Base-by-base conservation (phyloP, 805 yeast genomes). In the Zygosaccharomyces bisporus region DNA sequence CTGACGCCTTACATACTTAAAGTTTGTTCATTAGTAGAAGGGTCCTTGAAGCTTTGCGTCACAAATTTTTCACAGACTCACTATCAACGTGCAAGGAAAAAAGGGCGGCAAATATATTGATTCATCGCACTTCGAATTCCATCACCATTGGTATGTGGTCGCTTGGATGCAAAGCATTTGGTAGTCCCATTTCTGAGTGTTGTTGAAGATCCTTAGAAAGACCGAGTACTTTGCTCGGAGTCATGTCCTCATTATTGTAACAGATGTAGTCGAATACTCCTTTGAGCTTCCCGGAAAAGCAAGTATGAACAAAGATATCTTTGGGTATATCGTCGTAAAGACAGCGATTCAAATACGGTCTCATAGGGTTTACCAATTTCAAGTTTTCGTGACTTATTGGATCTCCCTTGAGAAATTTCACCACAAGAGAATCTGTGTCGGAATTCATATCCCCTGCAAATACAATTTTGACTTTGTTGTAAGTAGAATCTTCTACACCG, bases 401-500 rank as follows among this genome's bases (percentile, higher is more conserved):
- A 37, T 62, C 63, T 3, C 70, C 65, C 34, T 60, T 64, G 27
- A 73, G 52, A 44, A 74, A 72, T n/a, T 71, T 62, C 35, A 73
- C 72, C 6, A 77, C 81, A 46, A 72, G 60, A 1, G 82, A 76
- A 14, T 66, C 58, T 8, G 77, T 75, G 4, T 66, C 63, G 1
- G 83, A 76, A 53, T 80, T 80, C 48, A 77, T 69, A 57, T 80
- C 85, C 0, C 84, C 85, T 12, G 75, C 68, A 62, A 79, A 69
- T 7, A 79, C 51, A 0, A 76, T 61, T 37, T 68, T 69, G 32
- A 66, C 55, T 30, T 64, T 57, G 23, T 54, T 54, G 19, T 57
- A 50, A 16, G 55, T 53, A 19, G 46, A 53, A 27, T 57, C 55
- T 19, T 55, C 51, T 17, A 44, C 48, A 7, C 58, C 57, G 33